These are phyloP conservation scores for Gaertneriomyces semiglobifer DNA, from an alignment of 192 early-diverging fungal genomes.

Conservation along the genomic window DNA sequence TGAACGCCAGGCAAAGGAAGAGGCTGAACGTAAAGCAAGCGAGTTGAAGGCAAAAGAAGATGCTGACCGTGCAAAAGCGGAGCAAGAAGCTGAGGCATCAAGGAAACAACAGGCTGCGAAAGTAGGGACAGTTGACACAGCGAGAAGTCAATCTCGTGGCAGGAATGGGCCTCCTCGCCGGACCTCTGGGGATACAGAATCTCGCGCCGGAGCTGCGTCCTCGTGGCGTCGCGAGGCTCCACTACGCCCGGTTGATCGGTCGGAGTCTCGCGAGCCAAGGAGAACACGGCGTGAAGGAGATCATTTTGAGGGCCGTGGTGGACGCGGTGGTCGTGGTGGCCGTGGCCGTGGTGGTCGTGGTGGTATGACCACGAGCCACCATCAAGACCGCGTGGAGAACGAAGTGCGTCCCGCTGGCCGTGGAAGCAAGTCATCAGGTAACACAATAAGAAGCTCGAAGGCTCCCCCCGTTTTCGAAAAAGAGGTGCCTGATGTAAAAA, in stretches of 20 bases:
- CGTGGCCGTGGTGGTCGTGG: slow-evolving; percentile 22
- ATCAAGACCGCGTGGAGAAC: slow-evolving; percentile 1
- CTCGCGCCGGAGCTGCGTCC: slow-evolving; percentile 11
- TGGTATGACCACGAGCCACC: neutral
- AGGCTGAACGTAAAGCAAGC: neutral
- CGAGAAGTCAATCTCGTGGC: neutral
- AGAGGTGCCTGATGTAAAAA: slow-evolving; percentile 22
- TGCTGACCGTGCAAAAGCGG: neutral
- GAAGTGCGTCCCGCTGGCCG: neutral
- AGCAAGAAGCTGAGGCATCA: neutral
- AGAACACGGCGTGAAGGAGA: neutral
- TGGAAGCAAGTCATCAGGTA: neutral
- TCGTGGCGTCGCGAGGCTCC: slow-evolving; percentile 31
- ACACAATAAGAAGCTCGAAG: slow-evolving; percentile 5
- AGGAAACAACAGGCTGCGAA: neutral
- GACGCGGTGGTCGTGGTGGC: slow-evolving; percentile 20
- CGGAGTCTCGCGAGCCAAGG: slow-evolving; percentile 4
- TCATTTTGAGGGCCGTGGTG: slow-evolving; percentile 4
- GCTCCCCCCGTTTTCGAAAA: slow-evolving; percentile 19
- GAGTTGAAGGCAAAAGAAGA: slow-evolving; percentile 4
- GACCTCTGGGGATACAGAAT: neutral
- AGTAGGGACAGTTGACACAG: slow-evolving; percentile 2
- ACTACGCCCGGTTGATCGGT: slow-evolving; percentile 13
- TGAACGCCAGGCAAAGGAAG: slow-evolving; percentile 8
- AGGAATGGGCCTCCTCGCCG: slow-evolving; percentile 4